Evolutionary conservation across 352 stramenopile species (phyloP).

Genomic region (Phytophthora europaea): DNA sequence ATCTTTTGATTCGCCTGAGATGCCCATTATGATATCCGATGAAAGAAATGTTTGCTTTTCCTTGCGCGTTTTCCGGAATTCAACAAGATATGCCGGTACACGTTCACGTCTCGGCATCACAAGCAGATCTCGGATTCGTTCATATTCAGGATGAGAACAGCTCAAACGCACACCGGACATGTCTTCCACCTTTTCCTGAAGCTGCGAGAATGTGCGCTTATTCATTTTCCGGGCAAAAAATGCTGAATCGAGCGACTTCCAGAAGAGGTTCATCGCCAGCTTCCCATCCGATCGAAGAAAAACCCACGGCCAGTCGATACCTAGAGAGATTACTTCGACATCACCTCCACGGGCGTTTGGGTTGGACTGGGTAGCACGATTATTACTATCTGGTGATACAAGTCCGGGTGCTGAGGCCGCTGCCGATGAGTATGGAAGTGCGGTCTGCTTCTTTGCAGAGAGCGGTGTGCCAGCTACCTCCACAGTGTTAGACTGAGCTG

Average conservation of each 20-base stretch:
- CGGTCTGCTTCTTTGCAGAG: background rate
- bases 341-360: constrained; percentile 12
- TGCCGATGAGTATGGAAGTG: background rate
- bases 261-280: constrained; percentile 88
- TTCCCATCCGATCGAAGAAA: constrained; percentile 87
- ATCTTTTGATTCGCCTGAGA: constrained; percentile 47
- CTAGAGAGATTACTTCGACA: constrained; percentile 29
- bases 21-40: constrained; percentile 66
- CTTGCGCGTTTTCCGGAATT: constrained; percentile 61
- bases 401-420: background rate
- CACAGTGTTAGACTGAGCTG: background rate
- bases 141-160: constrained; percentile 45
- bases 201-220: constrained; percentile 42
- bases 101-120: constrained; percentile 57
- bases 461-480: constrained; percentile 4
- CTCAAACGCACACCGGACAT: constrained; percentile 50
- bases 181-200: constrained; percentile 45
- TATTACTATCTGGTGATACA: background rate
- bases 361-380: background rate
- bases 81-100: constrained; percentile 53
- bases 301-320: constrained; percentile 82
- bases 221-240: constrained; percentile 72
- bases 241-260: constrained; percentile 72
- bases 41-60: constrained; percentile 67
- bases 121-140: constrained; percentile 47